Base-by-base conservation (phyloP, 306 rosid species). In the Lathyrus sativus region DNA sequence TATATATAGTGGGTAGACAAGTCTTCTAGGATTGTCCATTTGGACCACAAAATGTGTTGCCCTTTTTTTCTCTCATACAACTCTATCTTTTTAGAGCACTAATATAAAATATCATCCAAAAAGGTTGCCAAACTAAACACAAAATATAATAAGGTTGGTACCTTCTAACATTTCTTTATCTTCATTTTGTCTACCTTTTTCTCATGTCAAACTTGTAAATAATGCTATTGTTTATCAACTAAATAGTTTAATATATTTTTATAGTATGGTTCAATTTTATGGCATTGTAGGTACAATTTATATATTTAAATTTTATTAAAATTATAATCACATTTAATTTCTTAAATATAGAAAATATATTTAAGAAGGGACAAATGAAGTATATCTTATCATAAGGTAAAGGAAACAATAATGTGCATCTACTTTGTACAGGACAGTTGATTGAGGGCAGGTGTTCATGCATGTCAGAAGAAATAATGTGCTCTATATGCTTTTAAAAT, bases 71-170 rank as follows among this genome's bases (percentile, higher is more conserved):
- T 33, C 10, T 38, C 62, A 51, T 4, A 29, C 6, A 51, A 18
- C 19, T 33, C 48, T 46, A 35, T 15, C 78, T 78, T 72, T 75
- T 65, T 29, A 56, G 51, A 78, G 74, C 78, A 74, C 67, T 74
- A 48, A 44, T n/a, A 22, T 13, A 50, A 17, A 43, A 28, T 71
- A 56, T 79, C 62, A 49, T 22, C 33, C 68, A 75, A 64, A 65
- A 69, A 74, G 59, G 42, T 50, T 44, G 51, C 56, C 74, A 35
- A 54, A 71, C 66, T 67, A 17, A 28, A 70, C 62, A 12, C 51
- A 13, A 49, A 65, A 64, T 54, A 50, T 62, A 58, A 63, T 74
- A 15, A 49, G 4, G 38, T 70, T 39, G 73, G 58, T 49, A 33
- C 60, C 55, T 78, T 68, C 14, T 68, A 10, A 33, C 62, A 26